A percentile compares a stretch with the other conserved stretches of the same genome.
Conservation (phyloP, 2,329 filamentous ascomycete genomes). For the Xylariaceae sp. region DNA sequence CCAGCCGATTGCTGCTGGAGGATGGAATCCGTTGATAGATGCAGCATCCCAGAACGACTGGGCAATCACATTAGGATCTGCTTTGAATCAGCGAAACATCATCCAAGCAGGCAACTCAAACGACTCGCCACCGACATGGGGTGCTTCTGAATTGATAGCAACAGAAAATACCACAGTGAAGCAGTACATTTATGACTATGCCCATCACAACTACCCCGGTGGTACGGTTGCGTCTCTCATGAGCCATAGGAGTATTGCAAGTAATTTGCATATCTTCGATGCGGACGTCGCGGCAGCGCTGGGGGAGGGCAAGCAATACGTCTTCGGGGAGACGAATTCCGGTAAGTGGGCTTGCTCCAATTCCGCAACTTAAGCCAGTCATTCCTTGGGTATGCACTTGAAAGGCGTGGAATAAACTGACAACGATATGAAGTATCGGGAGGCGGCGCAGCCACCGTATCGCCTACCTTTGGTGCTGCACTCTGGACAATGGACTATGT, state of each 20-base stretch:
- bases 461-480: constrained; percentile 44
- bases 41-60: constrained; percentile 38
- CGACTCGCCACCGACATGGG: constrained; percentile 34
- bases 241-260: constrained; percentile 39
- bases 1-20: constrained; percentile 36
- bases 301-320: constrained; percentile 38
- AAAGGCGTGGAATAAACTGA: not conserved
- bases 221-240: constrained; percentile 40
- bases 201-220: constrained; percentile 46
- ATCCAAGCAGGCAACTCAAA: constrained; percentile 41
- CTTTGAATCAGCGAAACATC: constrained; percentile 32
- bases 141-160: constrained; percentile 34
- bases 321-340: constrained; percentile 48
- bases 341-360: constrained; percentile 28
- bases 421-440: constrained; percentile 30
- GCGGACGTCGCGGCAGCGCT: constrained; percentile 38
- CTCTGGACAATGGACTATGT: constrained; percentile 49
- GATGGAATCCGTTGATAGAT: constrained; percentile 36
- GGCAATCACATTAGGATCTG: constrained; percentile 34
- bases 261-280: constrained; percentile 37
- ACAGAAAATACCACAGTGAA: constrained; percentile 34
- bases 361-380: not conserved
- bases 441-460: constrained; percentile 36
- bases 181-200: constrained; percentile 39
- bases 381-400: not conserved